Evolutionary conservation across 495 filamentous ascomycete species (phyloP).

Genomic region (Entonaema liquescens): DNA sequence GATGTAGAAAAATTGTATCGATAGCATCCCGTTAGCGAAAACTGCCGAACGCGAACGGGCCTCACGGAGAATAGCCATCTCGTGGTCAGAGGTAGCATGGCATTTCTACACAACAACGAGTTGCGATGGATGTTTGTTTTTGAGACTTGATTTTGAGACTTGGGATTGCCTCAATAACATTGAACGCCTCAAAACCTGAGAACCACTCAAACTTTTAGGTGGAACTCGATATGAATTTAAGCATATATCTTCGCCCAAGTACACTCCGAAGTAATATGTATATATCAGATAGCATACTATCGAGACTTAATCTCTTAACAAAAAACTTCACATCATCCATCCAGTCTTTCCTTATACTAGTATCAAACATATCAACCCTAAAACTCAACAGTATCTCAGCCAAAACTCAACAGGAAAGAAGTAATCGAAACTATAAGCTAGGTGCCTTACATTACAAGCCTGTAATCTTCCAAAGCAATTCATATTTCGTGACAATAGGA

Average conservation of each 20-base stretch:
- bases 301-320: neutral
- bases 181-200: too few species aligned
- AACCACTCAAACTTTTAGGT: conserved; percentile 26
- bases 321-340: neutral
- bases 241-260: neutral
- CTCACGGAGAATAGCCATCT: conserved; percentile 34
- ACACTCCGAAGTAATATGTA: too few species aligned
- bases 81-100: conserved; percentile 39
- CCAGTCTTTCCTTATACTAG: neutral
- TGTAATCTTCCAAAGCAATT: neutral
- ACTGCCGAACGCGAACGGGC: conserved; percentile 7
- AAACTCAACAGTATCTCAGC: neutral
- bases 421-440: too few species aligned
- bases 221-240: conserved; percentile 33
- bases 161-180: too few species aligned
- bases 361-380: neutral
- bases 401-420: neutral
- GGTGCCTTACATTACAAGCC: neutral
- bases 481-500: neutral
- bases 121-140: conserved; percentile 14
- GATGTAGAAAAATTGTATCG: conserved; percentile 18
- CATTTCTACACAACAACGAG: conserved; percentile 20
- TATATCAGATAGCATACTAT: neutral
- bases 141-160: conserved; percentile 5
- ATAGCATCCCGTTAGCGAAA: conserved; percentile 7